Evolutionary conservation across 73 alveolate species (phyloP).

Genomic region (Symbiodinium pilosum): DNA sequence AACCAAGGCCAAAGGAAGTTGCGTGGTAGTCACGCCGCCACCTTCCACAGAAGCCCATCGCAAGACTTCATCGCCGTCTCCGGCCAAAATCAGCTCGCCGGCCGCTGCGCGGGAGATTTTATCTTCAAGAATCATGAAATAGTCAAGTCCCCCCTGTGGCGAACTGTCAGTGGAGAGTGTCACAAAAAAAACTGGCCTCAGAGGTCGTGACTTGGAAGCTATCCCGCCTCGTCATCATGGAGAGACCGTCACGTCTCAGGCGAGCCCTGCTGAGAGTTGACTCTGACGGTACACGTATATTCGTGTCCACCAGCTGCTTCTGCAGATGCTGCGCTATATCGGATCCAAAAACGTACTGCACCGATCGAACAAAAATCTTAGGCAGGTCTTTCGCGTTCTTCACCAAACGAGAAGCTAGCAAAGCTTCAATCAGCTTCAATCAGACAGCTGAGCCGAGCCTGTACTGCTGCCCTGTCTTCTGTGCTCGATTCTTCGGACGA

Average conservation of each 20-base stretch:
- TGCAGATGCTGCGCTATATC: background rate
- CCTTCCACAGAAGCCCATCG: background rate
- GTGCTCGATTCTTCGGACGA: background rate
- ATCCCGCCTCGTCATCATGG: background rate
- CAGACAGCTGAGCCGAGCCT: too few species aligned
- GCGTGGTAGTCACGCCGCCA: background rate
- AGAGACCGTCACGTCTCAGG: background rate
- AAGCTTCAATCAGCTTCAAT: background rate
- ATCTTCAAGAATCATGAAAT: slow-evolving; percentile 51
- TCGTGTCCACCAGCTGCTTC: background rate
- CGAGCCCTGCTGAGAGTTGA: background rate
- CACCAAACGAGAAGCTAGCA: background rate
- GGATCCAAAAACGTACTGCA: background rate
- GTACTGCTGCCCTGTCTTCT: background rate
- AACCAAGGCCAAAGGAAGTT: slow-evolving; percentile 9
- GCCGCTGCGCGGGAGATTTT: background rate
- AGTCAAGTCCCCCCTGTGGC: slow-evolving; percentile 9
- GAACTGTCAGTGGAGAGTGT: background rate
- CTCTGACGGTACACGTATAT: background rate
- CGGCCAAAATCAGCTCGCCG: background rate
- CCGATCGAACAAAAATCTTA: background rate
- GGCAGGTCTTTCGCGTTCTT: background rate
- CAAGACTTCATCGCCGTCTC: background rate
- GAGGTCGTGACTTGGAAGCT: background rate
- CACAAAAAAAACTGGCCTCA: background rate